Base-by-base conservation (phyloP, 805 yeast genomes). In the Candida insectorum region DNA sequence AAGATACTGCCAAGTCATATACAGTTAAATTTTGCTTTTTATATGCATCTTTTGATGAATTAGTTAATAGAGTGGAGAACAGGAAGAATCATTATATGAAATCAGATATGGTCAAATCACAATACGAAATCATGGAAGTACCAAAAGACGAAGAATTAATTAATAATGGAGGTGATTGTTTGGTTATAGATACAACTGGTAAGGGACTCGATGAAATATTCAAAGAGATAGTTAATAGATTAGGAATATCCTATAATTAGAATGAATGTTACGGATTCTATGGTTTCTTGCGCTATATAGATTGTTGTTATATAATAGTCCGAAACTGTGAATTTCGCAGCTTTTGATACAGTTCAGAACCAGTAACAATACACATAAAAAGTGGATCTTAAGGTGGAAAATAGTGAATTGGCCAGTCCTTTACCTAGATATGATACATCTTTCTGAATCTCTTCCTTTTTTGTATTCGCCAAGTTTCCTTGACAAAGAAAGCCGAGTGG, bases 51-150 rank as follows among this genome's bases (percentile, higher is more conserved):
- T 73, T 66, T 45, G 81, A 79, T 6, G 82, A 72, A 42, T 71
- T 89, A 28, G 41, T 74, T 11, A 51, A 60, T 21, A 70, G 97
- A 32, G 83, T 88, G 34, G 60, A 61, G 5, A 51, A 56, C n/a
- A 69, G 98, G 45, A 55, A 73, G 45, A 76, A 77, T 30, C 98
- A 93, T 53, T 93, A 73, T 55, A 88, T 93, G 95, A 89, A 89
- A 53, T 71, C 81, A 4, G 73, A 77, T 40, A 86, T 89, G 96
- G 77, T 88, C 33, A 70, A 75, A 39, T 78, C 88, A 14, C 97
- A 89, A 55, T 81, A 79, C 44, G 77, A 68, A 10, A 79, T 77
- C 35, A 71, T 86, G 74, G 84, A 88, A 54, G 58, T 85, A 4
- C 96, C 97, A 0, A 27, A 47, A 10, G 65, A 52, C 3, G 61